Conservation (phyloP, 2,329 filamentous ascomycete genomes). For the Aureobasidium sp. region DNA sequence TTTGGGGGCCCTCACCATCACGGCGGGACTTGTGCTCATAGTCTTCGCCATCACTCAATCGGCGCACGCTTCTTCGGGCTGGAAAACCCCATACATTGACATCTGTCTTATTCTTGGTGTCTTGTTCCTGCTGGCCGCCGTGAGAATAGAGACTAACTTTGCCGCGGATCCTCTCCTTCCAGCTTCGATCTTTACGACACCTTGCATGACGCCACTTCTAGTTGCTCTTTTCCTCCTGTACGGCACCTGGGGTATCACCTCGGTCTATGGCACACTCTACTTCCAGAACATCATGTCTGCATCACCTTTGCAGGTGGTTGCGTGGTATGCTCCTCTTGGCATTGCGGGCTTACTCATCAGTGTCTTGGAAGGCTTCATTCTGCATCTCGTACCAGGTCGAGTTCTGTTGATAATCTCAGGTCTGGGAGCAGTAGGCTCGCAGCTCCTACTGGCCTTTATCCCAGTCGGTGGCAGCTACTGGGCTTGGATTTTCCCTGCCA, state of each 20-base stretch:
- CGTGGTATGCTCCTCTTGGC: conserved; percentile 75
- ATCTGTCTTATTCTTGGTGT: conserved; percentile 70
- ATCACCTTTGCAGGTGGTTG: conserved; percentile 69
- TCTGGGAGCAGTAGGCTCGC: conserved; percentile 63
- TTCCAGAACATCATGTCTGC: conserved; percentile 67
- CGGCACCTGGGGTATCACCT: conserved; percentile 72
- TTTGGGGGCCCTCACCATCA: conserved; percentile 66
- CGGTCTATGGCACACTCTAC: conserved; percentile 77
- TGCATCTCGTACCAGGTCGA: conserved; percentile 71
- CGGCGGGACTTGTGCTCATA: conserved; percentile 72
- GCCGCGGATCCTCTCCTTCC: conserved; percentile 75
- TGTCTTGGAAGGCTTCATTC: conserved; percentile 68
- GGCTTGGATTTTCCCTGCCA: conserved; percentile 77
- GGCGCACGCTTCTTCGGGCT: conserved; percentile 72
- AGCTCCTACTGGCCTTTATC: conserved; percentile 70
- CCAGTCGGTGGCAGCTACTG: conserved; percentile 67
- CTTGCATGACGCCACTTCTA: conserved; percentile 72
- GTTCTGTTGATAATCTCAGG: conserved; percentile 69
- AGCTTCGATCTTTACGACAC: conserved; percentile 72
- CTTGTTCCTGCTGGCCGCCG: conserved; percentile 63
- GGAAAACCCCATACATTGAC: conserved; percentile 78
- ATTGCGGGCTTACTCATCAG: conserved; percentile 74
- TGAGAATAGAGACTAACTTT: conserved; percentile 79
- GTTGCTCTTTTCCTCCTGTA: conserved; percentile 71
- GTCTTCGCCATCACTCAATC: conserved; percentile 82